Conservation (phyloP, 148 eudicot species). For the Cornus suecica region DNA sequence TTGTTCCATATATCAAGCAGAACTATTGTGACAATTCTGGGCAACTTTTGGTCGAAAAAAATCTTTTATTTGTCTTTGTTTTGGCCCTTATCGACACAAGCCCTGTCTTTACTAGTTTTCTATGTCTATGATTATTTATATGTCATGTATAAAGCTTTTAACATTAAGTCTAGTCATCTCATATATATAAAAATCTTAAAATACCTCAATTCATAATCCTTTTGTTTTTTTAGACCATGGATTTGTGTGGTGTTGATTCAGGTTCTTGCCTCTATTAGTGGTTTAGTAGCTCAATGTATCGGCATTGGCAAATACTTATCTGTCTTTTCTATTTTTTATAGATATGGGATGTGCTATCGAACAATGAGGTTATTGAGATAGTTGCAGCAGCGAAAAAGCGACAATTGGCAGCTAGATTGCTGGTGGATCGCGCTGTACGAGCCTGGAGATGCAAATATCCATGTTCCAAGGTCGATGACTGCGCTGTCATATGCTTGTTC, state of each 20-base stretch:
- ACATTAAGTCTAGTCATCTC: too few species aligned
- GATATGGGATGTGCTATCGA: constrained; percentile 92
- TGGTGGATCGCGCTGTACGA: constrained; percentile 54
- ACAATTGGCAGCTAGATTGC: constrained; percentile 62
- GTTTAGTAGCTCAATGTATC: too few species aligned
- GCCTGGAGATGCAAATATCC: constrained; percentile 77
- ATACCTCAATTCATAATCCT: too few species aligned
- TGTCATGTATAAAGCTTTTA: not conserved
- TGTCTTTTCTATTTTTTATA: constrained; percentile 17
- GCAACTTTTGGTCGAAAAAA: not conserved
- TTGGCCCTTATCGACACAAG: too few species aligned
- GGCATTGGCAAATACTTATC: too few species aligned
- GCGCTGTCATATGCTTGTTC: constrained; percentile 61
- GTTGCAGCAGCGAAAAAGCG: constrained; percentile 61
- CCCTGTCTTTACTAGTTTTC: not conserved
- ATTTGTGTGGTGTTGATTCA: not conserved
- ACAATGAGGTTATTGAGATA: constrained; percentile 63
- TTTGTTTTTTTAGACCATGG: not conserved
- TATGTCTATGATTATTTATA: too few species aligned
- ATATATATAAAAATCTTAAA: too few species aligned
- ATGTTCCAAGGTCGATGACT: constrained; percentile 62
- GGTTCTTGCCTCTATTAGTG: too few species aligned
- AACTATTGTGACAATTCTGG: not conserved
- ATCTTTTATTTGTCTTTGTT: too few species aligned
- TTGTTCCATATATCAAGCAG: not conserved